Percentiles rank a stretch among this genome's conserved stretches.
Evolutionary conservation across 2,329 filamentous ascomycete species (phyloP).

Genomic region (Penicillium sp.): DNA sequence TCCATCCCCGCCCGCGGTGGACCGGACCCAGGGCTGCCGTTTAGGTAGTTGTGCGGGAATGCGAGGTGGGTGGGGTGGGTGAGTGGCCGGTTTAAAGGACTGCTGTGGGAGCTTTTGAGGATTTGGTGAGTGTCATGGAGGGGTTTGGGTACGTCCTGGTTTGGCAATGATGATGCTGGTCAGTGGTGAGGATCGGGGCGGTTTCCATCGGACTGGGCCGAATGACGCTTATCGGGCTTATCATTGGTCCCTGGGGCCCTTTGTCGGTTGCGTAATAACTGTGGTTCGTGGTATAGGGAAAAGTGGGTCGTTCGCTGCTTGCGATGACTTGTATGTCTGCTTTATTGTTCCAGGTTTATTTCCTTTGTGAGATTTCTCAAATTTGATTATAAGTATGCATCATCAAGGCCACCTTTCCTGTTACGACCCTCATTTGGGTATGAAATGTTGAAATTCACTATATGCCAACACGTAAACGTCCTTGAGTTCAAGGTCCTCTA

Average conservation of each 20-base stretch:
- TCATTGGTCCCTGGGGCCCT: constrained; percentile 15
- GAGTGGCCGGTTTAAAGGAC: not conserved
- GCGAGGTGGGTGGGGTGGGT: not conserved
- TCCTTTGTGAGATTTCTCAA: not conserved
- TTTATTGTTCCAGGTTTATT: not conserved
- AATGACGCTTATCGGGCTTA: constrained; percentile 24
- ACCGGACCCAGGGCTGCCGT: constrained; percentile 19
- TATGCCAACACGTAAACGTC: too few species aligned
- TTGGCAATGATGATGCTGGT: constrained; percentile 9
- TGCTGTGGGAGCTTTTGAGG: not conserved
- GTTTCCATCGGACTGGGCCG: constrained; percentile 22
- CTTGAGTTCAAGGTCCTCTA: too few species aligned
- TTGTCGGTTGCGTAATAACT: constrained; percentile 5
- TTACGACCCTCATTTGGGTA: too few species aligned
- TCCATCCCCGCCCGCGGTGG: constrained; percentile 53
- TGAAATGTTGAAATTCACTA: too few species aligned
- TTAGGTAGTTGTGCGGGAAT: constrained; percentile 1
- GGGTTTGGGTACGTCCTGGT: not conserved
- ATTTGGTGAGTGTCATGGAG: constrained; percentile 7
- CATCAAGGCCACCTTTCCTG: too few species aligned
- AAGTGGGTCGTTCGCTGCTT: not conserved
- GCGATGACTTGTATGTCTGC: not conserved
- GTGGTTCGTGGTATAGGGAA: not conserved
- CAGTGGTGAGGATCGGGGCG: constrained; percentile 15
- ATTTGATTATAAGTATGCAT: too few species aligned